Percentiles rank a stretch among this genome's conserved stretches.
Evolutionary conservation across 805 yeast genomes (phyloP).

Genomic region (Spathaspora hagerdaliae): DNA sequence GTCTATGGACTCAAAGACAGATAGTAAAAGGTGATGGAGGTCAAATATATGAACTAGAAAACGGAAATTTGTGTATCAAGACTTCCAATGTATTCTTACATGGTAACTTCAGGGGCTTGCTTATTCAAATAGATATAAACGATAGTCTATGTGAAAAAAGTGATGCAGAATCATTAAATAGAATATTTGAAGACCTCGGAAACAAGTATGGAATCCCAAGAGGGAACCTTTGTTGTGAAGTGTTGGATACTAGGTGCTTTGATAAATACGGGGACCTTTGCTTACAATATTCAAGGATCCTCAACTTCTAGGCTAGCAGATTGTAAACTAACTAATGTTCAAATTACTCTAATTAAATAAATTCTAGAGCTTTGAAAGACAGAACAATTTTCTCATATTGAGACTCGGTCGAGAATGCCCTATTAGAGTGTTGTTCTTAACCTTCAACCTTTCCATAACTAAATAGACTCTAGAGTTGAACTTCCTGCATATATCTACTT

Average conservation of each 20-base stretch:
- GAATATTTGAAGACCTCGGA: slow-evolving; percentile 23
- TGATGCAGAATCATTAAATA: slow-evolving; percentile 8
- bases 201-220: slow-evolving; percentile 35
- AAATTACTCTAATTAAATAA: too few relatives aligned
- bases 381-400: too few relatives aligned
- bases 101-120: slow-evolving; percentile 68
- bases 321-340: too few relatives aligned
- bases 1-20: slow-evolving; percentile 69
- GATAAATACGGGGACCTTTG: slow-evolving; percentile 39
- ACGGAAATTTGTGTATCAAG: slow-evolving; percentile 50
- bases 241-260: slow-evolving; percentile 19
- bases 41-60: slow-evolving; percentile 52
- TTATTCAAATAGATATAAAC: slow-evolving; percentile 52
- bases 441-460: too few relatives aligned
- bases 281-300: slow-evolving; percentile 37
- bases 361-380: too few relatives aligned
- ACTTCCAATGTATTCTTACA: slow-evolving; percentile 71
- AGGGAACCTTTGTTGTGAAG: slow-evolving; percentile 32
- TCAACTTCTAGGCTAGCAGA: slow-evolving; percentile 25
- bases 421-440: too few relatives aligned
- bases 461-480: too few relatives aligned
- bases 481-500: too few relatives aligned
- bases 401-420: too few relatives aligned
- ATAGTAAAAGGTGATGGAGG: slow-evolving; percentile 75
- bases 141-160: slow-evolving; percentile 13